Conservation (phyloP, 2,329 filamentous ascomycete genomes). For the Colletotrichum sansevieriae region DNA sequence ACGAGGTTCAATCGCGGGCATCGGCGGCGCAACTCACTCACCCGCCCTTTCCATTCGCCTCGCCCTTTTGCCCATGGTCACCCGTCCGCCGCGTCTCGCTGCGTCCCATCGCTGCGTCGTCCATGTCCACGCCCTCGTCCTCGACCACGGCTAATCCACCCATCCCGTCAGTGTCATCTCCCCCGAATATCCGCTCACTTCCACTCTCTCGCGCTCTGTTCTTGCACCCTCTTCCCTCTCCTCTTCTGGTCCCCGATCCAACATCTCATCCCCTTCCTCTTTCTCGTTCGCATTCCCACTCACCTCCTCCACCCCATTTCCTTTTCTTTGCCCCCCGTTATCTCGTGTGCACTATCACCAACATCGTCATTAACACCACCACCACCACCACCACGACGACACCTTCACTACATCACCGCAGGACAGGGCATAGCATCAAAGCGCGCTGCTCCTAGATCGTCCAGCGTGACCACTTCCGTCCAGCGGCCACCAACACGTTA, state of each 20-base stretch:
- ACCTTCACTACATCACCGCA: background rate
- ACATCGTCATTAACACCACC: background rate
- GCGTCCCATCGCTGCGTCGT: background rate
- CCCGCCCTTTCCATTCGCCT: slow-evolving; percentile 8
- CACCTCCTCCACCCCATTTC: background rate
- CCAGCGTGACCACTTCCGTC: background rate
- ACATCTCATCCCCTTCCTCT: slow-evolving; percentile 21
- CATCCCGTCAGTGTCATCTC: slow-evolving; percentile 20
- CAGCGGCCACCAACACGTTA: background rate
- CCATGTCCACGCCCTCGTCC: background rate
- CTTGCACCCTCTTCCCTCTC: background rate
- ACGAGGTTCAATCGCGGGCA: slow-evolving; percentile 14
- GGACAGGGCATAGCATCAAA: slow-evolving; percentile 17
- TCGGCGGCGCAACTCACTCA: background rate
- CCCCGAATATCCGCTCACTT: slow-evolving; percentile 8
- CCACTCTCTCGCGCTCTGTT: slow-evolving; percentile 4
- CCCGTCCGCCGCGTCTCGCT: background rate
- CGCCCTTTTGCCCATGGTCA: slow-evolving; percentile 5
- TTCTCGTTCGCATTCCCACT: slow-evolving; percentile 2
- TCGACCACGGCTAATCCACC: slow-evolving; percentile 6
- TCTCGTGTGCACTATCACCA: slow-evolving; percentile 2
- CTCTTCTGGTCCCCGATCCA: background rate
- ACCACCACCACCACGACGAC: background rate
- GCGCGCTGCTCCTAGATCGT: background rate
- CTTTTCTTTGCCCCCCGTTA: slow-evolving; percentile 1